Evolutionary conservation across 2,329 filamentous ascomycete species (phyloP), one percentile per base, ranked within the genome.

Genomic region (Alternaria burnsii): DNA sequence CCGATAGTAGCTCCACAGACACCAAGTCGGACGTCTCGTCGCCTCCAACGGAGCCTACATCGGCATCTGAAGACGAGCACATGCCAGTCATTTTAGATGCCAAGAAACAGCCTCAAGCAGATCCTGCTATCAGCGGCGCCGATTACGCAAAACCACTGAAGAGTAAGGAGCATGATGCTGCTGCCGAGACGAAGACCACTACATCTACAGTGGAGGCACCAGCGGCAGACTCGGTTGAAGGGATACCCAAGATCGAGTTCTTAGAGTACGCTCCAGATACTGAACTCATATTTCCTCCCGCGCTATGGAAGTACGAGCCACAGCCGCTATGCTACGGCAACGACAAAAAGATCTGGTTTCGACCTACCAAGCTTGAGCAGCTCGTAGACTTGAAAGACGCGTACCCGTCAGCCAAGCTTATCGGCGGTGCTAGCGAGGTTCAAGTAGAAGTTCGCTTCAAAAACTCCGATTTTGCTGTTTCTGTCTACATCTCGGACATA

Each of bases 361-460:
- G 94, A 14, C 95, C 94, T 0, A 90, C 93, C 26, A 97, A 90
- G 0, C 78, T 98, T 6, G 85, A 91, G 22, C 93, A 98, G 74
- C 83, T 98, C 10, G 83, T 97, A 14, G 89, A 96, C 73, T 93
- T 98, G 79, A 98, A 97, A 82, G 88, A 86, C 69, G 88, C 87
- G 0, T 90, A 92, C 65, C 94, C 94, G 0, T 88, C 89, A n/a
- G 93, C 94, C 6, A 98, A 98, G 79, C 88, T 98, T 59, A 95
- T 98, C 53, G 94, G 93, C 44, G 94, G 94, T 62, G 97, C 93
- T 73, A 97, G 93, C 12, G 94, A 98, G 79, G 97, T 94, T 0
- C 94, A 98, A 79, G 97, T 98, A 56, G 94, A 98, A 78, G 91
- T 97, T 79, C 97, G 97, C 76, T 98, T 98, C 86, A 98, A 98